Percentiles rank a stretch among this genome's conserved stretches.
Conservation (phyloP, 768 basidiomycete species). For the Cubamyces lactineus region DNA sequence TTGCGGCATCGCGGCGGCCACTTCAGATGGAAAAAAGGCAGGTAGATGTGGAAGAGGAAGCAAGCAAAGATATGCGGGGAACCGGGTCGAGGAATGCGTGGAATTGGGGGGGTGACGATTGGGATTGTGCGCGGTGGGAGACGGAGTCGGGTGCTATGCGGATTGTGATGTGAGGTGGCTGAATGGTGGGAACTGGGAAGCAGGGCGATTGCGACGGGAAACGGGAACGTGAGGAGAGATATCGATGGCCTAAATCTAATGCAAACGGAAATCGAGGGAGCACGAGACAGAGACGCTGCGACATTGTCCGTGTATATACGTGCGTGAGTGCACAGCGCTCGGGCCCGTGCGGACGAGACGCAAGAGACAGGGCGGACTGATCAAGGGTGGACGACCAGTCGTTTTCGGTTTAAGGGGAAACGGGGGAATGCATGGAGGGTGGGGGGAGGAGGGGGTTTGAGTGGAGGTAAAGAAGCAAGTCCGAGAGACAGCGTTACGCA, state of each 20-base stretch:
- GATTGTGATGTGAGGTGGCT: too few species aligned
- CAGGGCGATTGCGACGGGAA: not conserved
- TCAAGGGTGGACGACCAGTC: not conserved
- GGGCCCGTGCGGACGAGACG: not conserved
- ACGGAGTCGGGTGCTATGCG: not conserved
- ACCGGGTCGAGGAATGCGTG: not conserved
- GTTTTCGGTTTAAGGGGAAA: constrained; percentile 1
- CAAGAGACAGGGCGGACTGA: not conserved
- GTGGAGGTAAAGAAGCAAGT: not conserved
- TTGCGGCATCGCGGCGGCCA: not conserved
- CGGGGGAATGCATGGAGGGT: too few species aligned
- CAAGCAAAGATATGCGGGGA: not conserved
- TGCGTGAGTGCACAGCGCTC: constrained; percentile 6
- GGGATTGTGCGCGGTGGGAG: not conserved
- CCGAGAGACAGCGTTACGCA: constrained; percentile 1
- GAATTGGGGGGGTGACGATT: not conserved
- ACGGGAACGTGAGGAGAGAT: not conserved
- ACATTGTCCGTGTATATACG: constrained; percentile 20
- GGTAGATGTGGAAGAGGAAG: not conserved
- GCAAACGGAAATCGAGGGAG: not conserved
- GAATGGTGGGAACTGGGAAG: not conserved
- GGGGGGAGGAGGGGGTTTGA: not conserved
- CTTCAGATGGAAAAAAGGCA: not conserved
- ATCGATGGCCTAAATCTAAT: not conserved
- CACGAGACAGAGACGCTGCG: constrained; percentile 7